Percentiles rank a stretch among this genome's conserved stretches.
These are phyloP conservation scores for Monilinia aucupariae DNA, from an alignment of 2,329 filamentous ascomycete genomes.

Conservation along the genomic window DNA sequence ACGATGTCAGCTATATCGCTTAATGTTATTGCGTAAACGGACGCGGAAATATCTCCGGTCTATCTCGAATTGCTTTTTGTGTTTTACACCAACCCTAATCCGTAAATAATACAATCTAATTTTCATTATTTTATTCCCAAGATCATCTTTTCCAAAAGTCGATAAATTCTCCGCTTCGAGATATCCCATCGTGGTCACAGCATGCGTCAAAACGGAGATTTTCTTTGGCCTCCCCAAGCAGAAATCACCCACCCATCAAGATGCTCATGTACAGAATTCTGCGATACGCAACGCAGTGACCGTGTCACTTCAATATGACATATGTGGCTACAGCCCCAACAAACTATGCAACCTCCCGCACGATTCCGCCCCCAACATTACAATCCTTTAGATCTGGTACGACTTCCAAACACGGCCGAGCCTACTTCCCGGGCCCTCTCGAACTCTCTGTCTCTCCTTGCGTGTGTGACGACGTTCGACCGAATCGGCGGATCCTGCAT, in stretches of 20 bases:
- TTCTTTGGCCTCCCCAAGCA: neutral
- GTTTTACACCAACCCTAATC: neutral
- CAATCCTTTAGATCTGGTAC: constrained; percentile 7
- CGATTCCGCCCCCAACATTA: constrained; percentile 14
- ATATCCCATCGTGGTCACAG: constrained; percentile 11
- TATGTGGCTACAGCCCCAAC: constrained; percentile 9
- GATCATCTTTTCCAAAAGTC: neutral
- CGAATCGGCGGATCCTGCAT: constrained; percentile 12
- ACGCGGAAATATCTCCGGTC: neutral
- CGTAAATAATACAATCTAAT: neutral
- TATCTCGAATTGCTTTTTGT: neutral
- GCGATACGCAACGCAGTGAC: neutral
- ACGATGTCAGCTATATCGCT: neutral
- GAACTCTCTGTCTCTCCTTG: constrained; percentile 9
- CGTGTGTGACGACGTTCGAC: constrained; percentile 7
- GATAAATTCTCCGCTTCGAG: constrained; percentile 8
- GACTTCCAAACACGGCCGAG: constrained; percentile 2
- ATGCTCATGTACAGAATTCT: neutral
- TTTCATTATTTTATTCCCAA: neutral
- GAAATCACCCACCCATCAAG: neutral
- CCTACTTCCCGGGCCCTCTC: constrained; percentile 1
- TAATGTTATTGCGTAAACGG: neutral
- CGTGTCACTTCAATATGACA: constrained; percentile 12
- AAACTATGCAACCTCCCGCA: constrained; percentile 10
- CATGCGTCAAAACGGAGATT: constrained; percentile 12